Conservation (phyloP, 306 rosid species). For the Betula pendula region DNA sequence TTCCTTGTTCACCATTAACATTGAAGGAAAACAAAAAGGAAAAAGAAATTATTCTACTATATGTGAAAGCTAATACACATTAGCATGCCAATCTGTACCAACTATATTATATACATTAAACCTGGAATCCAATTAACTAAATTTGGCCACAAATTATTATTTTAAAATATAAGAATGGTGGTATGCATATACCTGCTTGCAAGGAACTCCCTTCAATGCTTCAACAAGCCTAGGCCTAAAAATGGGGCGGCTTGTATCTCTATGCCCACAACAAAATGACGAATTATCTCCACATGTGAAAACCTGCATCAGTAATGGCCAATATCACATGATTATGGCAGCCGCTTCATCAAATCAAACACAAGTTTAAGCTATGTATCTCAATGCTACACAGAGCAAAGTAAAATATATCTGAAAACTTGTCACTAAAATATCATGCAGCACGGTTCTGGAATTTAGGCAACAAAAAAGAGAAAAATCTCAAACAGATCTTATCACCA, state of each 20-base stretch:
- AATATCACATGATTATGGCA: constrained; percentile 8
- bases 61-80: background rate
- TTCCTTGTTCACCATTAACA: background rate
- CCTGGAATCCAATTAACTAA: background rate
- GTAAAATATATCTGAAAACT: background rate
- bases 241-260: constrained; percentile 77
- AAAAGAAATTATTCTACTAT: background rate
- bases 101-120: background rate
- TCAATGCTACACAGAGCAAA: background rate
- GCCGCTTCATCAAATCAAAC: background rate
- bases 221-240: constrained; percentile 88
- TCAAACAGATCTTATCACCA: background rate
- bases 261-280: constrained; percentile 84
- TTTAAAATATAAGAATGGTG: constrained; percentile 1
- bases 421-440: background rate
- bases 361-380: background rate
- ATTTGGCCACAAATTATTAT: background rate
- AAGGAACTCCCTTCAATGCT: constrained; percentile 66
- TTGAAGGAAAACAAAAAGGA: background rate
- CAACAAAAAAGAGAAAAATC: background rate
- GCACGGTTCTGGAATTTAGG: background rate
- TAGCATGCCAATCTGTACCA: background rate
- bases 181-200: constrained; percentile 73
- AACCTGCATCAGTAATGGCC: constrained; percentile 53
- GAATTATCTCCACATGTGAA: constrained; percentile 94